These are phyloP conservation scores for Parasarocladium wereldwijsianum DNA, from an alignment of 2,329 filamentous ascomycete species.

Conservation along the genomic window DNA sequence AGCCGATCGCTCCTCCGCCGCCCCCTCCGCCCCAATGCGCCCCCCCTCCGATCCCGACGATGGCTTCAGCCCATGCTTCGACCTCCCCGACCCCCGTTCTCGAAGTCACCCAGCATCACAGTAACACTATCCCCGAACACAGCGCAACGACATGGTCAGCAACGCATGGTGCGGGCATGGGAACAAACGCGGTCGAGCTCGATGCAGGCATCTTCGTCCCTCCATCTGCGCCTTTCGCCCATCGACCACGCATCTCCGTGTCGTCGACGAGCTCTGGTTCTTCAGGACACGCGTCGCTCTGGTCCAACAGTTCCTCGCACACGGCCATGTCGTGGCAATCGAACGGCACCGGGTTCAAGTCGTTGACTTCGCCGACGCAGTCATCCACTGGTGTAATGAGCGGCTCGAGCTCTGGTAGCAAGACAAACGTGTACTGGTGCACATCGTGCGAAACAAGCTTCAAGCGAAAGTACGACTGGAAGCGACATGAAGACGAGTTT, in stretches of 20 bases:
- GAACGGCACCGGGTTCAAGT: conserved; percentile 8
- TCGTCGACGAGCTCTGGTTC: conserved; percentile 35
- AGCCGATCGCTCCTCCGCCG: conserved; percentile 14
- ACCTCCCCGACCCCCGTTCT: conserved; percentile 32
- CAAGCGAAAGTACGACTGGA: conserved; percentile 56
- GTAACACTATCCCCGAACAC: conserved; percentile 2
- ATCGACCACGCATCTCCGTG: conserved; percentile 29
- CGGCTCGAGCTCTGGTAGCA: conserved; percentile 15
- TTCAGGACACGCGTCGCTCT: conserved; percentile 31
- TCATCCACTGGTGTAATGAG: conserved; percentile 14
- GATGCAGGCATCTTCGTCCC: conserved; percentile 14
- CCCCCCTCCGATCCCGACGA: conserved; percentile 47
- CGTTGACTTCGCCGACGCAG: conserved; percentile 14
- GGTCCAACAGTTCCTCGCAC: conserved; percentile 25
- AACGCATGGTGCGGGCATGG: background rate
- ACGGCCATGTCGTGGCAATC: conserved; percentile 26
- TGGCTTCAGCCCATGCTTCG: conserved; percentile 84
- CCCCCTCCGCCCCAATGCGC: conserved; percentile 18
- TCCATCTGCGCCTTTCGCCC: conserved; percentile 21
- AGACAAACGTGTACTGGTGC: conserved; percentile 39
- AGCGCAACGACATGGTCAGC: conserved; percentile 2
- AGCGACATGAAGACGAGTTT: conserved; percentile 54
- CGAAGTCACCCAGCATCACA: conserved; percentile 5
- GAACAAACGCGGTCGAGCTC: conserved; percentile 1
- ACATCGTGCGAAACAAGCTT: conserved; percentile 49